Conservation (phyloP, 2,329 filamentous ascomycete genomes). For the Nothopassalora personata region DNA sequence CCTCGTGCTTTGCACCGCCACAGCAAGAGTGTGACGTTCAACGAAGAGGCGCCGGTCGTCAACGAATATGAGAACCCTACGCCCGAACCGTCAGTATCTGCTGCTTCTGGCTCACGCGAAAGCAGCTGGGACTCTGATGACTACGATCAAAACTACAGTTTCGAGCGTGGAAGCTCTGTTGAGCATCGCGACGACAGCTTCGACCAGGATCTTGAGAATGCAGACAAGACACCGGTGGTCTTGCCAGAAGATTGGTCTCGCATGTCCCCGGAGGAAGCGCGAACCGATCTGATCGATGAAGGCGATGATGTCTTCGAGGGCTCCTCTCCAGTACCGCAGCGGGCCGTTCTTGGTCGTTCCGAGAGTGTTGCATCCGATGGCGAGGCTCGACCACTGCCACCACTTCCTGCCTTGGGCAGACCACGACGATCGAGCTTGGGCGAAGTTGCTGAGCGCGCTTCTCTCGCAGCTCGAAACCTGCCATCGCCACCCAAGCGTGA, state of each 20-base stretch:
- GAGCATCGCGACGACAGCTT: slow-evolving; percentile 67
- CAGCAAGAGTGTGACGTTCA: slow-evolving; percentile 95
- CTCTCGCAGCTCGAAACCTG: slow-evolving; percentile 61
- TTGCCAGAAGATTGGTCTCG: slow-evolving; percentile 92
- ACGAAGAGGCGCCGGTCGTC: slow-evolving; percentile 84
- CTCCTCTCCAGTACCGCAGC: slow-evolving; percentile 44
- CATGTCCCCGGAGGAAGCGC: slow-evolving; percentile 61
- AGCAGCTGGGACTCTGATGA: slow-evolving; percentile 83
- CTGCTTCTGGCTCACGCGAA: slow-evolving; percentile 83
- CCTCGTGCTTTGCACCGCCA: slow-evolving; percentile 71
- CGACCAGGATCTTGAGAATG: slow-evolving; percentile 89
- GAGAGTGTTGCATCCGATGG: slow-evolving; percentile 73
- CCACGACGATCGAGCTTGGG: slow-evolving; percentile 56
- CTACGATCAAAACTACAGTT: slow-evolving; percentile 64
- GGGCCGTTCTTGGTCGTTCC: slow-evolving; percentile 57
- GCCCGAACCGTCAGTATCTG: slow-evolving; percentile 79
- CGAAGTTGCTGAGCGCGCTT: slow-evolving; percentile 66
- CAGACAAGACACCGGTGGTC: slow-evolving; percentile 96
- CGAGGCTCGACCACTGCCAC: slow-evolving; percentile 79
- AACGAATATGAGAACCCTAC: slow-evolving; percentile 99
- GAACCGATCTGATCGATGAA: slow-evolving; percentile 48
- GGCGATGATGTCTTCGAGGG: slow-evolving; percentile 64
- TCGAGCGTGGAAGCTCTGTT: slow-evolving; percentile 54
- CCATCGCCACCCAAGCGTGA: slow-evolving; percentile 68
- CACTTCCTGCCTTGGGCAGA: slow-evolving; percentile 63